These are phyloP conservation scores for Amanita pallidorosea DNA, from an alignment of 768 basidiomycete genomes.

Conservation along the genomic window DNA sequence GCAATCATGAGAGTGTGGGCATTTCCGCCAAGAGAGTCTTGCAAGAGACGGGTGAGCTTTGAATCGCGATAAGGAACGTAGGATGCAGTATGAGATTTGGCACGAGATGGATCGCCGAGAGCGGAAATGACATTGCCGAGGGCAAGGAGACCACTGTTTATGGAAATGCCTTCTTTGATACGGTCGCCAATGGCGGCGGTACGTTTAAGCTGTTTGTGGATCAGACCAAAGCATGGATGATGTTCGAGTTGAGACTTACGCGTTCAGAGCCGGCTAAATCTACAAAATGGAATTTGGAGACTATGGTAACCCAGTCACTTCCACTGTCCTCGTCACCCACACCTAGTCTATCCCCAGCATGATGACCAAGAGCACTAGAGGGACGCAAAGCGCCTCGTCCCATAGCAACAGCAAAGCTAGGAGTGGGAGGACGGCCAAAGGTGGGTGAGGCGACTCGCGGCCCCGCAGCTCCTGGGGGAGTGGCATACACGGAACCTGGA, in stretches of 20 bases:
- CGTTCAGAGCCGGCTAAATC: conserved; percentile 96
- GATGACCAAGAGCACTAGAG: conserved; percentile 63
- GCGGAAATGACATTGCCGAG: conserved; percentile 98
- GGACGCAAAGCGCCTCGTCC: conserved; percentile 61
- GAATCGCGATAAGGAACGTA: conserved; percentile 98
- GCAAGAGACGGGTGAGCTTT: conserved; percentile 89
- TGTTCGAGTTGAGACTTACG: conserved; percentile 32
- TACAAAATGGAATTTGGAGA: conserved; percentile 97
- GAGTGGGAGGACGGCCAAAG: conserved; percentile 67
- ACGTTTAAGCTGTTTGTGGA: conserved; percentile 64
- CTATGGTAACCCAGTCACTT: conserved; percentile 79
- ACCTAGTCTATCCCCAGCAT: conserved; percentile 38
- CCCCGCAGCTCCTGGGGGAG: conserved; percentile 19
- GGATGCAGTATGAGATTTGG: conserved; percentile 72
- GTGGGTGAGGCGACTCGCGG: conserved; percentile 67
- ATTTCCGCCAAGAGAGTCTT: conserved; percentile 97
- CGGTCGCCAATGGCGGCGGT: conserved; percentile 94
- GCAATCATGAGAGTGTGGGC: conserved; percentile 99
- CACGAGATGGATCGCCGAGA: conserved; percentile 84
- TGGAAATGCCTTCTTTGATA: conserved; percentile 97
- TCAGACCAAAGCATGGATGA: conserved; percentile 9
- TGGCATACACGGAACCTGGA: conserved; percentile 69
- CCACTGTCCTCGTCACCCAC: conserved; percentile 48
- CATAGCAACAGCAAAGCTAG: conserved; percentile 70
- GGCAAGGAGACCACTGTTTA: conserved; percentile 93